Evolutionary conservation across 1,139 yeast species (phyloP), one percentile per base, ranked within the genome.

Genomic region (Geotrichum phurueaensis): DNA sequence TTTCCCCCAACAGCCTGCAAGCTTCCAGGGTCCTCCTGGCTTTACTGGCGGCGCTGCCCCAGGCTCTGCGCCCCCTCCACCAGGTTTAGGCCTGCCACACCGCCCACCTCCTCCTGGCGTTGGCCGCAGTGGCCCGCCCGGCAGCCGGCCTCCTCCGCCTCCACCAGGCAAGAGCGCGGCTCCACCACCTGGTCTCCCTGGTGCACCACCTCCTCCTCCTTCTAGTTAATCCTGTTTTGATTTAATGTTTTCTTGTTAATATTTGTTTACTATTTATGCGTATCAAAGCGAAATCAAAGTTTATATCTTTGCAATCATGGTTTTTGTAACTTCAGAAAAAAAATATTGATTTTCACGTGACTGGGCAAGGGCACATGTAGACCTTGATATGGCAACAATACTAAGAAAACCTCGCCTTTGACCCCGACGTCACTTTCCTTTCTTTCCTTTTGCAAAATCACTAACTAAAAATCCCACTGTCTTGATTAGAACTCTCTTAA

Each of bases 61-160:
- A 27, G 56, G 60, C 4, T 63, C 68, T 23, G 66, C 69, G 3
- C 68, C 67, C 18, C 67, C 70, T 4, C 70, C 73, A 9, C 73
- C 74, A 9, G 74, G 72, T 1, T 63, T 68, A 31, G 62, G 65
- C 4, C 67, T 67, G 33, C 68, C 71, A 25, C 54, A 61, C 3
- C 65, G 69, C 22, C 72, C 73, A 1, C 70, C 62, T 43, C 60
- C 65, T 25, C 61, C 63, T 15, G 65, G 64, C 25, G 22, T 49
- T 22, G 65, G 69, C 29, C 71, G 71, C 2, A 68, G 69, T n/a
- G 69, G 66, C 29, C 67, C 68, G 23, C 66, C 68, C 23, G 65
- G 62, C 23, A 49, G 61, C 29, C 54, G 63, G 12, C 54, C 65
- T 18, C 66, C 70, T 27, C 66, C 71, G 33, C 68, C 72, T 29